Evolutionary conservation across 805 yeast species (phyloP), one percentile per base, ranked within the genome.

Genomic region (Starmerella potacharoeniae): DNA sequence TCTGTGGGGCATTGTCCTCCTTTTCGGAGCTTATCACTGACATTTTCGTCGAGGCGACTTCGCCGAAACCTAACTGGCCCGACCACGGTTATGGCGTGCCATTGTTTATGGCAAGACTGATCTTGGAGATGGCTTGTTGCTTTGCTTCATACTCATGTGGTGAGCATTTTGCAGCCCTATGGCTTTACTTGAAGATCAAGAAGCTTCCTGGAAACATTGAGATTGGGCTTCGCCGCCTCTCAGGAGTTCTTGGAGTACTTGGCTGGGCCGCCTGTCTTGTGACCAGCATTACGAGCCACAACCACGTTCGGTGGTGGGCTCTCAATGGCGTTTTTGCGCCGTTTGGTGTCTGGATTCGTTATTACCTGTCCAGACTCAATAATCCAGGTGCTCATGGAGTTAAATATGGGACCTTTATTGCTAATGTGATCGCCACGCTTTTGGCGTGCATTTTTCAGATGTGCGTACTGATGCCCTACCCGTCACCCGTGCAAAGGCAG

Each of bases 1-100:
- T 80, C 63, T 87, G 95, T 68, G 97, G 97, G 0, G 75, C 88
- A 0, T 71, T 83, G 42, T 84, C 95, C 1, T 84, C 95, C 0
- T 86, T 86, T 62, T 82, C 95, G 2, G 72, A 88, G 0, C 69
- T 82, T 56, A 71, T 84, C 2, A 62, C 79, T 6, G 86, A 82
- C 58, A 66, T 77, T 2, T 81, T 82, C 61, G 64, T 72, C 28
- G 69, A 70, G 55, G 70, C 83, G 6, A 73, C 81, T 1, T 73
- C 79, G 61, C 66, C 74, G 5, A 61, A 69, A 37, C 65, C 65
- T 1, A 53, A 59, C 8, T 76, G 75, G 61, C 86, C 86, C 0
- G 84, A 80, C 58, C 71, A 78, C 7, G 96, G 86, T 0, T 87
- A 86, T 66, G 95, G 95, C 0, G 78, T 85, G 2, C 82, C 86